Evolutionary conservation across 2,329 filamentous ascomycete genomes (phyloP).

Genomic region (Nigrospora oryzae): DNA sequence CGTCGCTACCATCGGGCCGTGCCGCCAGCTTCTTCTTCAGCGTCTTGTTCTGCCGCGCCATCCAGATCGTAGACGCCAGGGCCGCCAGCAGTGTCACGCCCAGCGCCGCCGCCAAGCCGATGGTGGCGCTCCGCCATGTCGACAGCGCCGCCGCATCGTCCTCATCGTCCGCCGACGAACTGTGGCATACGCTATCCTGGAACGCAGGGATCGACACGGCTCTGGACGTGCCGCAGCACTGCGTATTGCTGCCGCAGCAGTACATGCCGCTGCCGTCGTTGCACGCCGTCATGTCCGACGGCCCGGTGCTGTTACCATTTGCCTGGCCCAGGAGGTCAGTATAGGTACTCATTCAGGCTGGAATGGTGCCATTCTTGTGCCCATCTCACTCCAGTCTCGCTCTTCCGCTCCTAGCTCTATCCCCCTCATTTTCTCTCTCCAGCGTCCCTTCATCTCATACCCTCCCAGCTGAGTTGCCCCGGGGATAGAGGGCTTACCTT

Average conservation of each 20-base stretch:
- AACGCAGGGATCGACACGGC: slow-evolving; percentile 12
- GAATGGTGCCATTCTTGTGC: too few species aligned
- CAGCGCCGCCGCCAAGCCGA: slow-evolving; percentile 13
- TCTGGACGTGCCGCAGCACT: slow-evolving; percentile 17
- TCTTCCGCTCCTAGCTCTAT: too few species aligned
- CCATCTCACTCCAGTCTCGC: too few species aligned
- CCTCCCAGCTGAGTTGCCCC: too few species aligned
- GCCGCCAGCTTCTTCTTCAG: slow-evolving; percentile 8
- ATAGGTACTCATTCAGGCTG: too few species aligned
- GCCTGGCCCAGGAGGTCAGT: slow-evolving; percentile 1
- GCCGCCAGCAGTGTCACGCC: slow-evolving; percentile 10
- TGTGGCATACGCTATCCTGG: slow-evolving; percentile 13
- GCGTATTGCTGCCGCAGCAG: slow-evolving; percentile 21
- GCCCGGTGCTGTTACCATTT: slow-evolving; percentile 15
- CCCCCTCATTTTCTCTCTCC: too few species aligned
- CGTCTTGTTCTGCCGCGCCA: slow-evolving; percentile 11
- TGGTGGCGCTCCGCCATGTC: slow-evolving; percentile 14
- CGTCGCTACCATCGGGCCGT: too few species aligned
- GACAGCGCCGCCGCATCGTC: neutral
- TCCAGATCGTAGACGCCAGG: slow-evolving; percentile 7
- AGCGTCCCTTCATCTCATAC: too few species aligned
- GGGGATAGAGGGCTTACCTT: slow-evolving; percentile 3
- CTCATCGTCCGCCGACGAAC: slow-evolving; percentile 9
- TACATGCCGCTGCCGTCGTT: slow-evolving; percentile 15
- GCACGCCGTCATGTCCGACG: slow-evolving; percentile 17